Conservation (phyloP, 2,329 filamentous ascomycete species). For the Colletotrichum costaricense region DNA sequence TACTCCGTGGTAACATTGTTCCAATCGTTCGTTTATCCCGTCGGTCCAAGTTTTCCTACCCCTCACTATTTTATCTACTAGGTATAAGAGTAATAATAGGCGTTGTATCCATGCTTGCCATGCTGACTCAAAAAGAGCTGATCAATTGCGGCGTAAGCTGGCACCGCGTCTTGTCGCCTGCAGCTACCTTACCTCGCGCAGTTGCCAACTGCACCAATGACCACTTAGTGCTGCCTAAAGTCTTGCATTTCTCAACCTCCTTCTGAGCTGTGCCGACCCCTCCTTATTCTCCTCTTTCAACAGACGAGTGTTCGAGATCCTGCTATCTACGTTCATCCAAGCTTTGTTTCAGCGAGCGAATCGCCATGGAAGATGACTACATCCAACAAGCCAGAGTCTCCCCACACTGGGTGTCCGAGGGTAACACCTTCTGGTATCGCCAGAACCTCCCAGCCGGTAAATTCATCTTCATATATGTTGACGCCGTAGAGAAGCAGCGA, state of each 20-base stretch:
- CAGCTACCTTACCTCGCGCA: background rate
- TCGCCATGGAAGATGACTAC: conserved; percentile 9
- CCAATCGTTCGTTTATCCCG: background rate
- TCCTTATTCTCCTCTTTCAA: background rate
- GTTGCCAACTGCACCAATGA: background rate
- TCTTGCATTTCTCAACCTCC: background rate
- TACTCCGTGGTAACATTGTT: background rate
- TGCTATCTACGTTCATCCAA: background rate
- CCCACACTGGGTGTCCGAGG: conserved; percentile 39
- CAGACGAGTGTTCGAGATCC: background rate
- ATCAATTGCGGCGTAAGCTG: background rate
- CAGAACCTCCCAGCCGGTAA: conserved; percentile 24
- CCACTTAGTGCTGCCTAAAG: background rate
- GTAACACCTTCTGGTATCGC: conserved; percentile 42
- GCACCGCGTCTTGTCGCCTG: background rate
- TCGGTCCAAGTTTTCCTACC: background rate
- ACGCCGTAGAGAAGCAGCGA: conserved; percentile 32
- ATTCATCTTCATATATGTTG: conserved; percentile 39
- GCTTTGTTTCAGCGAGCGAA: background rate
- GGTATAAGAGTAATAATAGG: background rate
- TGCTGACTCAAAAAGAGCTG: background rate
- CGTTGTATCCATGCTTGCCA: background rate
- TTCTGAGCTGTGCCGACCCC: background rate
- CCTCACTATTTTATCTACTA: background rate
- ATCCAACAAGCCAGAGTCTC: conserved; percentile 27